Conservation (phyloP, 371 early-diverging fungal species). For the Neoconidiobolus thromboides region DNA sequence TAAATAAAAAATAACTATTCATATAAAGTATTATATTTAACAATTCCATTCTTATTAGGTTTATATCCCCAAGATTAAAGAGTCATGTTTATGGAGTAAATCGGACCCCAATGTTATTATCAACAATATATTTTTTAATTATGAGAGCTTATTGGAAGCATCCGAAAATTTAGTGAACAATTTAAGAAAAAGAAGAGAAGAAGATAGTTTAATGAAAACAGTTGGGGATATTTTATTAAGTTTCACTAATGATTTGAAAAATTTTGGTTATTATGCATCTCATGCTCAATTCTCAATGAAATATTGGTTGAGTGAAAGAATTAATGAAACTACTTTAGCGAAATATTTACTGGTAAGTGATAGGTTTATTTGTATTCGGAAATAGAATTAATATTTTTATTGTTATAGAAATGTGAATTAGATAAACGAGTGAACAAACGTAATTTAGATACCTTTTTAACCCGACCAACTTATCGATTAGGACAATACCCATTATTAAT, state of each 20-base stretch:
- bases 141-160: background rate
- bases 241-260: background rate
- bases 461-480: background rate
- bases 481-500: background rate
- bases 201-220: background rate
- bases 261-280: background rate
- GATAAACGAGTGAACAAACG: background rate
- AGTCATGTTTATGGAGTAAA: background rate
- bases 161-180: background rate
- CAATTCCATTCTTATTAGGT: background rate
- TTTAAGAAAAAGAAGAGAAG: background rate
- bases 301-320: background rate
- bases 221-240: background rate
- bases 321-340: background rate
- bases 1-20: background rate
- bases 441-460: background rate
- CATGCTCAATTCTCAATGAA: background rate
- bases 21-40: background rate
- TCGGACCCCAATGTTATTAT: background rate
- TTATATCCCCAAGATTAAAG: background rate
- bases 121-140: background rate
- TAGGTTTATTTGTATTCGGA: background rate
- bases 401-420: background rate
- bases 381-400: background rate
- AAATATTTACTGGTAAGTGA: background rate